These are phyloP conservation scores for Datisca glomerata DNA, from an alignment of 306 rosid species.

Conservation along the genomic window DNA sequence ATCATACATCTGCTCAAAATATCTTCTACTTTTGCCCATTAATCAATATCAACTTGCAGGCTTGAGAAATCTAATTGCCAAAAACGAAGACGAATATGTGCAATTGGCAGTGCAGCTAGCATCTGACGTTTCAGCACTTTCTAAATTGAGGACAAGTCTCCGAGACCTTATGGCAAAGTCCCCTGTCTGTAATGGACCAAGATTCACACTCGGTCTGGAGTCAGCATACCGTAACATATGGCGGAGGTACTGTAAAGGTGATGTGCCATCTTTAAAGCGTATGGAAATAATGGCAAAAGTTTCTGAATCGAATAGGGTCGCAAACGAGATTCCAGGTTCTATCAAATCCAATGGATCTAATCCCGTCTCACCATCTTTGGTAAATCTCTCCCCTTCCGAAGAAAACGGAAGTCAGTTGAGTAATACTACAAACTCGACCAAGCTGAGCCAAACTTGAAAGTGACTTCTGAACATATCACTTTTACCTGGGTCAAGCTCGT, in stretches of 20 bases:
- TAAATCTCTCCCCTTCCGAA: slow-evolving; percentile 20
- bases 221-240: slow-evolving; percentile 67
- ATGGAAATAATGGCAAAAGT: slow-evolving; percentile 30
- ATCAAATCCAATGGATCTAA: slow-evolving; percentile 51
- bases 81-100: slow-evolving; percentile 79
- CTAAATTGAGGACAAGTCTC: slow-evolving; percentile 69
- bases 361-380: slow-evolving; percentile 19
- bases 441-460: slow-evolving; percentile 22
- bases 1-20: too few species aligned
- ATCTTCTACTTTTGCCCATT: not conserved
- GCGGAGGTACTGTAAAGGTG: slow-evolving; percentile 84
- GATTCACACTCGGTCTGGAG: slow-evolving; percentile 55
- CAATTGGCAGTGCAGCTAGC: slow-evolving; percentile 75
- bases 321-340: slow-evolving; percentile 36
- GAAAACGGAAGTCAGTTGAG: slow-evolving; percentile 50
- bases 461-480: not conserved
- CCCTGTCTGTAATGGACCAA: slow-evolving; percentile 75
- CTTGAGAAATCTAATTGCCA: slow-evolving; percentile 54
- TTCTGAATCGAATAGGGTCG: slow-evolving; percentile 17
- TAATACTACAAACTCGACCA: slow-evolving; percentile 24
- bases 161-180: slow-evolving; percentile 75
- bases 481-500: too few species aligned
- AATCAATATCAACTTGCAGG: slow-evolving; percentile 30
- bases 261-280: slow-evolving; percentile 65
- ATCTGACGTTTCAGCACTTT: slow-evolving; percentile 64